phyloP scores from a whole-genome alignment of 169 alveolate genomes.

The Eimeria sp. region DNA sequence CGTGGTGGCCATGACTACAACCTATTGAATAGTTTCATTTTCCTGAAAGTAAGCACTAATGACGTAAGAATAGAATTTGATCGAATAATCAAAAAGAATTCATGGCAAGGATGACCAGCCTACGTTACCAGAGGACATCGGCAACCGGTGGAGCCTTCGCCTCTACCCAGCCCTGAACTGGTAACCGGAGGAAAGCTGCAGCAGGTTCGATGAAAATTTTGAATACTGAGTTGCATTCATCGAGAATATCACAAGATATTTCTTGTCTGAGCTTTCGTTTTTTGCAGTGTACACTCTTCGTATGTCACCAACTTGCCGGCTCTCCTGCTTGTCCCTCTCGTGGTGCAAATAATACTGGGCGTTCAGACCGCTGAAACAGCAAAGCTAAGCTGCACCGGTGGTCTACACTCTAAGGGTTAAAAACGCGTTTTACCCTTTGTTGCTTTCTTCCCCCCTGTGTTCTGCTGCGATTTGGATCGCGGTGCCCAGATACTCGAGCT shows the following conservation, averaged over 20 bases:
- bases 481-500: neutral
- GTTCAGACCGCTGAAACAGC: neutral
- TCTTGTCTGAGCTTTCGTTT: neutral
- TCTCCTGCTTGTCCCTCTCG: neutral
- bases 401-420: neutral
- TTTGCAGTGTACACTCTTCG: neutral
- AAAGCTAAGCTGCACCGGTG: neutral
- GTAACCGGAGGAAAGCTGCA: neutral
- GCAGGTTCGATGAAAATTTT: neutral
- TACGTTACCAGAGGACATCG: neutral
- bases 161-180: neutral
- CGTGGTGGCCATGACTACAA: neutral
- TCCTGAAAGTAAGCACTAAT: neutral
- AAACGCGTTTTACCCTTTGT: neutral
- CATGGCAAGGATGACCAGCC: neutral
- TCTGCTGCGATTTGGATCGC: neutral
- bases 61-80: neutral
- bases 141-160: neutral
- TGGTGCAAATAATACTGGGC: neutral
- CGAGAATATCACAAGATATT: too few relatives aligned
- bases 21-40: neutral
- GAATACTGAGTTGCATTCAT: neutral
- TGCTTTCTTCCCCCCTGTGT: neutral
- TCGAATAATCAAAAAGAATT: neutral
- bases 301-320: neutral